These are phyloP conservation scores for Trichocomaceae sp. DNA, from an alignment of 2,329 filamentous ascomycete genomes.

Conservation along the genomic window DNA sequence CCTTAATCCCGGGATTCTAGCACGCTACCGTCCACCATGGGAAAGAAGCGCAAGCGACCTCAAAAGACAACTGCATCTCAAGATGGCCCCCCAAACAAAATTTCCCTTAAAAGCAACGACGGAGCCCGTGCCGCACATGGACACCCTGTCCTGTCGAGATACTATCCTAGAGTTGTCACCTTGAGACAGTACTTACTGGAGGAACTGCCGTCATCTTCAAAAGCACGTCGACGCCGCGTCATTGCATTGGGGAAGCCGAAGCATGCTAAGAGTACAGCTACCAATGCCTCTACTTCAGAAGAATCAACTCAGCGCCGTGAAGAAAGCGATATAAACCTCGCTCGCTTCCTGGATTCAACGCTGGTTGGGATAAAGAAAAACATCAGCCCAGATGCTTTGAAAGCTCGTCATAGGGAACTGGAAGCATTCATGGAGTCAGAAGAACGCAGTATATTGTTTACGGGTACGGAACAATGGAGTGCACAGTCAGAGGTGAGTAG, in stretches of 20 bases:
- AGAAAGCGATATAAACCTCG: conserved; percentile 31
- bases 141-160: conserved; percentile 61
- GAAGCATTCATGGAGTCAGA: conserved; percentile 58
- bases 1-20: not conserved
- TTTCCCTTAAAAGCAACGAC: not conserved
- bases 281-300: not conserved
- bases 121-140: not conserved
- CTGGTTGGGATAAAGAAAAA: conserved; percentile 53
- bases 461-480: conserved; percentile 37
- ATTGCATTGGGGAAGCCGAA: conserved; percentile 24
- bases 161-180: conserved; percentile 60
- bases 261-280: not conserved
- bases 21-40: conserved; percentile 23
- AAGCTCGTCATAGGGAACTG: conserved; percentile 50
- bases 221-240: conserved; percentile 43
- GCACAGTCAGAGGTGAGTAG: conserved; percentile 51
- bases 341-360: conserved; percentile 59
- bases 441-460: conserved; percentile 29
- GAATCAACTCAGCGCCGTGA: not conserved
- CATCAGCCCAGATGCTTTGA: conserved; percentile 23
- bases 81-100: conserved; percentile 5
- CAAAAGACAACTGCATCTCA: conserved; percentile 17
- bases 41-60: conserved; percentile 39
- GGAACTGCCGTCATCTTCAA: conserved; percentile 61
- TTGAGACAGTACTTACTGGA: conserved; percentile 65